A percentile compares a stretch with the other conserved stretches of the same genome.
These are phyloP conservation scores for Suillus tomentosus DNA, from an alignment of 768 basidiomycete species.

Conservation along the genomic window DNA sequence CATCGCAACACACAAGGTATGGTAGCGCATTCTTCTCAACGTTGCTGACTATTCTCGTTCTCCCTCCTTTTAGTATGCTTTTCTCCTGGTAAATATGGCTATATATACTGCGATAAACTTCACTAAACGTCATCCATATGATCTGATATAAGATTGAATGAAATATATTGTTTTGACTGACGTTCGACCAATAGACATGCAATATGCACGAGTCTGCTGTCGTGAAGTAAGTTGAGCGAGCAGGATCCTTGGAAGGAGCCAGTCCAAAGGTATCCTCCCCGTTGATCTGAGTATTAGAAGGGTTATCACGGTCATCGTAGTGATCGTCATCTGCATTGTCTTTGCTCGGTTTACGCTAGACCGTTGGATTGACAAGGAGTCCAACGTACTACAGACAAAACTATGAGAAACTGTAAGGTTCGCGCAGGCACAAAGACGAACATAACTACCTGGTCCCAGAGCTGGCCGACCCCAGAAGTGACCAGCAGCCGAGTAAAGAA, in stretches of 20 bases:
- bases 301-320: conserved; percentile 10
- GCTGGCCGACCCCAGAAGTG: conserved; percentile 34
- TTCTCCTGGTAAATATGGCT: too few relatives aligned
- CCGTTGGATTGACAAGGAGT: conserved; percentile 50
- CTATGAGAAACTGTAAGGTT: conserved; percentile 45
- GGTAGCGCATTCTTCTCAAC: too few relatives aligned
- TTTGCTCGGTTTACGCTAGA: conserved; percentile 33
- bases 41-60: too few relatives aligned
- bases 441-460: conserved; percentile 66
- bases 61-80: too few relatives aligned
- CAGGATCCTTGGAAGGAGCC: conserved; percentile 25
- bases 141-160: too few relatives aligned
- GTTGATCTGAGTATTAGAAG: neutral
- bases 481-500: conserved; percentile 36
- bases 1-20: too few relatives aligned
- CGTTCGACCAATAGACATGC: too few relatives aligned
- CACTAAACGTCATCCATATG: too few relatives aligned
- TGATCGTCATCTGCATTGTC: conserved; percentile 38
- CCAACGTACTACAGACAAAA: conserved; percentile 48
- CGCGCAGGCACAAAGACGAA: neutral
- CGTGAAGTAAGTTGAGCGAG: conserved; percentile 16
- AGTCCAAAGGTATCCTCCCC: conserved; percentile 4
- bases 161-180: too few relatives aligned
- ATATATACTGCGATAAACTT: too few relatives aligned
- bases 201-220: too few relatives aligned